Conservation (phyloP, 805 yeast species). For the Cyberlindnera saturnus region DNA sequence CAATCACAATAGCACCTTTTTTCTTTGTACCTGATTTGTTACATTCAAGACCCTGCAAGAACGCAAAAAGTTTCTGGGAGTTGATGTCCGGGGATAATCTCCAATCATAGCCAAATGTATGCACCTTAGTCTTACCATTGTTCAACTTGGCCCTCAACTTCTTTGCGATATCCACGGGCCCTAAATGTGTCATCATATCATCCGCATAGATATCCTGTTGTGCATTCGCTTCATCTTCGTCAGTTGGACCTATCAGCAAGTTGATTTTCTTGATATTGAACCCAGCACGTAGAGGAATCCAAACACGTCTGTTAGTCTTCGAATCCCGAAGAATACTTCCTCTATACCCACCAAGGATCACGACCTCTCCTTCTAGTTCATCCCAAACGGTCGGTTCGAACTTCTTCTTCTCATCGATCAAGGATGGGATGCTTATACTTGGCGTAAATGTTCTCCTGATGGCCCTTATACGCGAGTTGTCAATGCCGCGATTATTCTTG, state of each 20-base stretch:
- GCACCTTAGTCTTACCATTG: slow-evolving; percentile 56
- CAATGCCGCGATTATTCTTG: slow-evolving; percentile 46
- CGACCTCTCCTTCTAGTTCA: slow-evolving; percentile 68
- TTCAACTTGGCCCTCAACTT: slow-evolving; percentile 48
- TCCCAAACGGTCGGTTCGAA: slow-evolving; percentile 41
- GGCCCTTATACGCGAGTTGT: slow-evolving; percentile 65
- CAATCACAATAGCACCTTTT: slow-evolving; percentile 66
- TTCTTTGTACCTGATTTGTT: slow-evolving; percentile 41
- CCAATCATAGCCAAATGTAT: slow-evolving; percentile 93
- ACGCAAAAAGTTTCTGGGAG: slow-evolving; percentile 45
- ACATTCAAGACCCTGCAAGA: slow-evolving; percentile 36
- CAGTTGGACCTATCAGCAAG: slow-evolving; percentile 65
- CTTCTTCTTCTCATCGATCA: slow-evolving; percentile 16
- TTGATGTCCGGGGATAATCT: slow-evolving; percentile 60
- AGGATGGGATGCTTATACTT: slow-evolving; percentile 27
- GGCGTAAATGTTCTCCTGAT: slow-evolving; percentile 56
- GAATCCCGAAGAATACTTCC: slow-evolving; percentile 73
- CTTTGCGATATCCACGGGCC: slow-evolving; percentile 78
- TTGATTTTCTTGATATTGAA: slow-evolving; percentile 65
- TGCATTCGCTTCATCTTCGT: slow-evolving; percentile 60
- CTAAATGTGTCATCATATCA: slow-evolving; percentile 74
- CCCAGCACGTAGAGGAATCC: slow-evolving; percentile 89
- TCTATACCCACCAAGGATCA: slow-evolving; percentile 83
- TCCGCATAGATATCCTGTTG: slow-evolving; percentile 55
- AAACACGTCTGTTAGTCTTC: slow-evolving; percentile 56